Base-by-base conservation (phyloP, 2,329 filamentous ascomycete genomes). In the Trichoderma pleuroti region DNA sequence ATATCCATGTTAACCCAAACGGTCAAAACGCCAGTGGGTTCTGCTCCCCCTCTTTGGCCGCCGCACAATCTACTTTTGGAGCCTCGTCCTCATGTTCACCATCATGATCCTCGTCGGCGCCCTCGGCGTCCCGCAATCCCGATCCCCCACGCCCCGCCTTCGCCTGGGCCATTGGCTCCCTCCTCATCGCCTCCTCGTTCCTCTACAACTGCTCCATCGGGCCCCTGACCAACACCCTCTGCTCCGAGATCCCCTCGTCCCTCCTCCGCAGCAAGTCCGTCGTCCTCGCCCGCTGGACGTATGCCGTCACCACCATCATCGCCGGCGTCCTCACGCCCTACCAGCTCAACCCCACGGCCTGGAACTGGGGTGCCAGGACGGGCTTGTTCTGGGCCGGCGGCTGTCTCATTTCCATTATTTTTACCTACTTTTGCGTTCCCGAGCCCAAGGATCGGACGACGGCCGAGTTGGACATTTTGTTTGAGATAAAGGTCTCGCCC, bases 201-300 rank as follows among this genome's bases (percentile, higher is more conserved):
- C 78, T 84, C 4, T 89, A 88, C 77, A 84, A 86, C 78, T 81
- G 85, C 70, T 85, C 85, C 3, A 82, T 88, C 14, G 87, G 86
- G 0, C 86, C 86, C 0, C 82, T 87, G 9, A 84, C 84, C 8
- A 88, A 87, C 76, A 82, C 82, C 0, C 78, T 88, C 30, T 74
- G 87, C 11, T 82, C 86, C 0, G 86, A 88, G 73, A 81, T 85
- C 8, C 86, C 86, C 0, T 87, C 86, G 0, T 85, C 84, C 0
- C 81, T 86, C 10, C 83, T 88, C 39, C 84, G 85, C 72, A 81
- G 83, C 56, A 87, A 88, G 79, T 86, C 86, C 1, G 84, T 88
- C 16, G 85, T 86, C 4, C 79, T 88, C 66, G 84, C 85, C 1
- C 81, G 86, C 16, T 75, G 77, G 0, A 76, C 76, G 0, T 80